These are phyloP conservation scores for Eruca vesicaria DNA, from an alignment of 441 rosid species.

Conservation along the genomic window DNA sequence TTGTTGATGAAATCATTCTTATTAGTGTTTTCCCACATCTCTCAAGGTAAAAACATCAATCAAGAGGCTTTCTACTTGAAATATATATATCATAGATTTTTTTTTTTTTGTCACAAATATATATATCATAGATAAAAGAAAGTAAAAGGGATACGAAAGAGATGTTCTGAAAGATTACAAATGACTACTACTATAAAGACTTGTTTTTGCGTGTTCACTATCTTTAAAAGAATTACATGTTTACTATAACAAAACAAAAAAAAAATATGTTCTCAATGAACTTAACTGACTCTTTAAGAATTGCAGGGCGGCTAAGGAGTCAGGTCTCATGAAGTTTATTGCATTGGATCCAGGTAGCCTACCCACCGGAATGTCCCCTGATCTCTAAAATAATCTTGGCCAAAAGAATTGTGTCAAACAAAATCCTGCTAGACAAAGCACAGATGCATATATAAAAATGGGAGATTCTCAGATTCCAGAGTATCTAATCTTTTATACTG, in stretches of 20 bases:
- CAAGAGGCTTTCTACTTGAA: background rate
- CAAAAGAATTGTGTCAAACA: slow-evolving; percentile 46
- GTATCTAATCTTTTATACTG: background rate
- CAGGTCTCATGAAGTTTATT: slow-evolving; percentile 9
- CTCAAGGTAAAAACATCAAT: too few relatives aligned
- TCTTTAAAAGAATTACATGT: background rate
- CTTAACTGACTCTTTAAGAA: slow-evolving; percentile 30
- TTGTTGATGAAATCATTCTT: too few relatives aligned
- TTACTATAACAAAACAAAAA: background rate
- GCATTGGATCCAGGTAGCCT: slow-evolving; percentile 1
- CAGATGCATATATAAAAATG: background rate
- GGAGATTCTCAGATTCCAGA: background rate
- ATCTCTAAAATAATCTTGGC: slow-evolving; percentile 37
- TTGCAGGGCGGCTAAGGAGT: slow-evolving; percentile 24
- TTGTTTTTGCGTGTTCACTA: background rate
- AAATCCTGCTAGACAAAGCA: slow-evolving; percentile 33
- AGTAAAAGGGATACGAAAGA: background rate
- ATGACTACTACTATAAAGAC: background rate
- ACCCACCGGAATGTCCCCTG: slow-evolving; percentile 11
- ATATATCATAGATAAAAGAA: background rate
- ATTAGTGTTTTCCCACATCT: too few relatives aligned
- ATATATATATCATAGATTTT: background rate
- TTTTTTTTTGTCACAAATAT: background rate
- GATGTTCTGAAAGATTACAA: background rate
- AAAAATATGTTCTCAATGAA: slow-evolving; percentile 13